phyloP scores from a whole-genome alignment of 2,329 filamentous ascomycete species.

The Colletotrichum camelliae region DNA sequence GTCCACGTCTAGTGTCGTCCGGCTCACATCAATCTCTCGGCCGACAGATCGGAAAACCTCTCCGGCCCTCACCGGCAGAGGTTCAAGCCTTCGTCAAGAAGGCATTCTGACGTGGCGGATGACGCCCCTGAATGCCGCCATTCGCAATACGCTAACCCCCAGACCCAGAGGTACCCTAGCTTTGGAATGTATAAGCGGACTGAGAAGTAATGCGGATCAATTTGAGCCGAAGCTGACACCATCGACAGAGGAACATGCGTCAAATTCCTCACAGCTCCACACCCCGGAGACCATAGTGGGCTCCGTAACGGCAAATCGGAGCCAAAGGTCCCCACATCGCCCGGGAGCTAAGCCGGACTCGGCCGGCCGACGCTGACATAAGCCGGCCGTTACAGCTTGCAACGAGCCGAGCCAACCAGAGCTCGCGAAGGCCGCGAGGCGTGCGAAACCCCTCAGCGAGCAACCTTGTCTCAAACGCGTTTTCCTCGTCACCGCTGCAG shows the following conservation, averaged over 20 bases:
- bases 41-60: neutral
- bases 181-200: neutral
- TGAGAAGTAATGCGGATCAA: neutral
- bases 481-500: neutral
- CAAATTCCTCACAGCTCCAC: neutral
- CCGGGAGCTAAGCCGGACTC: neutral
- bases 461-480: neutral
- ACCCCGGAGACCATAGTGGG: neutral
- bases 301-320: neutral
- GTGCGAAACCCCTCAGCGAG: neutral
- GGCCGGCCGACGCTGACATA: neutral
- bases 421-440: neutral
- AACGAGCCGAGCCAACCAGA: neutral
- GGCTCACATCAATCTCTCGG: neutral
- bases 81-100: neutral
- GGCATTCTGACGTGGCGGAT: neutral
- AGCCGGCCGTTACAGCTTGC: neutral
- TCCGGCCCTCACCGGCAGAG: neutral
- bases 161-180: rapidly evolving
- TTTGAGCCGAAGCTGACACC: neutral
- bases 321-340: rapidly evolving
- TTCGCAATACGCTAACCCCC: neutral
- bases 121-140: neutral
- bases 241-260: neutral
- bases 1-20: neutral